These are phyloP conservation scores for Botrytis deweyae DNA, from an alignment of 2,329 filamentous ascomycete species.

Conservation along the genomic window DNA sequence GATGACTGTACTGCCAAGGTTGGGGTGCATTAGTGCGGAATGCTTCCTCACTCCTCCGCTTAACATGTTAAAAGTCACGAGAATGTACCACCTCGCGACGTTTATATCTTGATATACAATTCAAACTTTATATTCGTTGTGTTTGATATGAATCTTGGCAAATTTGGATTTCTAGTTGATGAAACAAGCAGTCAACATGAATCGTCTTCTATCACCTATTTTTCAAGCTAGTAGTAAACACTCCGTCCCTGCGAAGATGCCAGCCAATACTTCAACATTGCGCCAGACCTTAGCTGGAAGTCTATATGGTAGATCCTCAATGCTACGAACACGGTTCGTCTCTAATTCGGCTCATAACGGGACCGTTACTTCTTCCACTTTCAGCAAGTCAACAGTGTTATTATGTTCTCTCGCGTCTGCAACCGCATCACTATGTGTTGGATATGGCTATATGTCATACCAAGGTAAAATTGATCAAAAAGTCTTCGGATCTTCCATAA, in stretches of 20 bases:
- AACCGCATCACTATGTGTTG: conserved; percentile 1
- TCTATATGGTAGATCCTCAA: not conserved
- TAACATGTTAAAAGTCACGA: not conserved
- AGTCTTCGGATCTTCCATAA: not conserved
- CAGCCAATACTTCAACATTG: not conserved
- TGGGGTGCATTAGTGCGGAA: conserved; percentile 5
- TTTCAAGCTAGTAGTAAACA: not conserved
- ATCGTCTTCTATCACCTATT: not conserved
- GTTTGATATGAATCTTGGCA: not conserved
- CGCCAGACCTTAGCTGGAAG: not conserved
- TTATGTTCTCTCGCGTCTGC: conserved; percentile 21
- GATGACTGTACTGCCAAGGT: not conserved
- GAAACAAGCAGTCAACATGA: not conserved
- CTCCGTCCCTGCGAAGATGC: not conserved
- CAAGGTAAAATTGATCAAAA: not conserved
- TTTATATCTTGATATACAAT: not conserved
- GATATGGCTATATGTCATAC: conserved; percentile 6
- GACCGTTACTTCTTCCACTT: not conserved
- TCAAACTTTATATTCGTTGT: not conserved
- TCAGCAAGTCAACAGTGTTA: conserved; percentile 14
- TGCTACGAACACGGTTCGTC: not conserved
- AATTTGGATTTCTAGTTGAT: not conserved
- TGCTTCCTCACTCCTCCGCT: not conserved
- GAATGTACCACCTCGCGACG: not conserved
- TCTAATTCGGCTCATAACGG: not conserved